A percentile compares a stretch with the other conserved stretches of the same genome.
These are phyloP conservation scores for Mortierella sp. DNA, from an alignment of 371 early-diverging fungal genomes.

Conservation along the genomic window DNA sequence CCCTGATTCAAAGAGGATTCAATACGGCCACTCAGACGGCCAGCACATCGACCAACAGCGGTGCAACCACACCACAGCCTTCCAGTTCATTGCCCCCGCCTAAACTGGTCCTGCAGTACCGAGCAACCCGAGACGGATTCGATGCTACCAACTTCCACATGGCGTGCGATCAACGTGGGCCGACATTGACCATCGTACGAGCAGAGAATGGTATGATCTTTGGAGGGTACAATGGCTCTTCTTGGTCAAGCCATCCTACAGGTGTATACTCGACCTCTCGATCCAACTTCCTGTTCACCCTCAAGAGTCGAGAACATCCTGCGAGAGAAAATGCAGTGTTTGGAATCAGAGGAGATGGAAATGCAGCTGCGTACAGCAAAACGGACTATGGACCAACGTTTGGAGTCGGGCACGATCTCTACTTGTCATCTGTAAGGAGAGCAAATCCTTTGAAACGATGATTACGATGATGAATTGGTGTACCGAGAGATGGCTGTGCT, in stretches of 20 bases:
- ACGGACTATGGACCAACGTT: slow-evolving; percentile 47
- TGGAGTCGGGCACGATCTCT: slow-evolving; percentile 48
- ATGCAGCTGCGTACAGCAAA: slow-evolving; percentile 40
- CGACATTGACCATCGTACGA: slow-evolving; percentile 38
- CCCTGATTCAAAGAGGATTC: not conserved
- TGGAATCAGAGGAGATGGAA: slow-evolving; percentile 37
- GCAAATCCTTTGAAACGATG: not conserved
- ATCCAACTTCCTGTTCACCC: slow-evolving; percentile 39
- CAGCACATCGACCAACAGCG: slow-evolving; percentile 3
- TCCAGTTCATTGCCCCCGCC: slow-evolving; percentile 7
- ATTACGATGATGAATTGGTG: not conserved
- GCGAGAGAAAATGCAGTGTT: slow-evolving; percentile 26
- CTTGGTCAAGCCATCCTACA: slow-evolving; percentile 47
- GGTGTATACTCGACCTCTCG: slow-evolving; percentile 45
- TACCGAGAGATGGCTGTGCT: too few relatives aligned
- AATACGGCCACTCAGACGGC: not conserved
- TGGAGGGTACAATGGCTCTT: slow-evolving; percentile 45
- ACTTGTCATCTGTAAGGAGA: slow-evolving; percentile 30
- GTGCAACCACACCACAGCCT: not conserved
- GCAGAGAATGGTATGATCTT: slow-evolving; percentile 39
- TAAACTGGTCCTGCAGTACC: slow-evolving; percentile 33
- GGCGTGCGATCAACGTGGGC: slow-evolving; percentile 51
- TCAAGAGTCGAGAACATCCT: slow-evolving; percentile 27
- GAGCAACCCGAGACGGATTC: slow-evolving; percentile 48
- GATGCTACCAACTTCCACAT: slow-evolving; percentile 42